Base-by-base conservation (phyloP, 768 basidiomycete species). In the Mycena amicta region DNA sequence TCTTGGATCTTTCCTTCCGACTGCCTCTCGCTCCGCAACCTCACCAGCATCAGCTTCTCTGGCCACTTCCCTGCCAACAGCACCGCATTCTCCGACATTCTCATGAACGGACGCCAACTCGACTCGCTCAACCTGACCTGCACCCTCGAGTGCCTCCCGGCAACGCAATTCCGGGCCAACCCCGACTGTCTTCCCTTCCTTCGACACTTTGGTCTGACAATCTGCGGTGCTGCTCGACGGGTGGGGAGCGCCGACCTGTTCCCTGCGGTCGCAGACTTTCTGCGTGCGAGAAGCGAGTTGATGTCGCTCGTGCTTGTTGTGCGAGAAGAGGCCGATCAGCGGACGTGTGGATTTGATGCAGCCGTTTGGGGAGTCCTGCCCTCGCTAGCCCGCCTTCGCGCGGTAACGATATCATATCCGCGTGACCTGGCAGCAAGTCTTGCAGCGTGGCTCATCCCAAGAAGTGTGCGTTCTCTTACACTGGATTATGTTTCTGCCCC, bases 321-420 rank as follows among this genome's bases (percentile, higher is more conserved):
- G 3, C 72, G 74, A 22, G 80, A 82, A 50, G 78, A 77, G 51
- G 61, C 59, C 4, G 71, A 76, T 22, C 81, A 83, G 62, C 75
- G 74, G 59, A 75, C 78, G 5, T 77, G 86, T 11, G 89, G 89
- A 26, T 89, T 87, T 62, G 85, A 89, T 60, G 85, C 88, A 0
- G 81, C 84, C 1, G 77, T 84, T 5, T 90, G 87, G 88, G 88
- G 88, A 11, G 83, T 89, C 6, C 73, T 91, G 11, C 88, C 88
- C 0, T 79, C 79, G 4, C 70, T 91, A 25, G 70, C 72, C 18
- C 75, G 75, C 13, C 68, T 91, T 51, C 78, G 71, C n/a, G 79
- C 77, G 37, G 68, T 90, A 55, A 79, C 75, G 52, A 86, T 89
- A 53, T 83, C 83, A 4, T 83, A 89, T 64, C 88, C 89, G 2